phyloP scores from a whole-genome alignment of 257 asterid species.

The Prunella vulgaris region DNA sequence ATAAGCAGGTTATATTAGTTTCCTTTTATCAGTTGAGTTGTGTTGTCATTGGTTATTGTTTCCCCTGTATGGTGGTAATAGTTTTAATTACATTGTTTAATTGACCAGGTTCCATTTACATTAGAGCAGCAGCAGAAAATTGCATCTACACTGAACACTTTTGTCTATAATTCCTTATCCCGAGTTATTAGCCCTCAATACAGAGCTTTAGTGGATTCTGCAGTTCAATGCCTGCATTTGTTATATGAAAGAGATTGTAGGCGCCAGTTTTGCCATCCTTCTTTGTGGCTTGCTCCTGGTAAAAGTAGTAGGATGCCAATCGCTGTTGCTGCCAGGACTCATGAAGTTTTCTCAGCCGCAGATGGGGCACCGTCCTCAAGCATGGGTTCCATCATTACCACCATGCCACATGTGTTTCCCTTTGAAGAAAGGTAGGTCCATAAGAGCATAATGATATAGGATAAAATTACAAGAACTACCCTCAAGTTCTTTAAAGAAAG shows the following conservation, averaged over 20 bases:
- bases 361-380: constrained; percentile 49
- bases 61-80: constrained; percentile 4
- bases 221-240: constrained; percentile 87
- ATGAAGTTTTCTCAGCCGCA: constrained; percentile 51
- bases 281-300: constrained; percentile 95
- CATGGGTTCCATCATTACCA: constrained; percentile 69
- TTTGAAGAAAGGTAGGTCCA: constrained; percentile 82
- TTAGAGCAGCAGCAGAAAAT: constrained; percentile 84
- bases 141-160: constrained; percentile 66
- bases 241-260: constrained; percentile 93
- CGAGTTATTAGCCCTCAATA: constrained; percentile 36
- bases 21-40: not conserved
- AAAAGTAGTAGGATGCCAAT: constrained; percentile 77
- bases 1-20: constrained; percentile 68
- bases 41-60: not conserved
- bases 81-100: constrained; percentile 8
- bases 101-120: constrained; percentile 70
- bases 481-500: not conserved
- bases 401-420: constrained; percentile 88
- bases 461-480: not conserved
- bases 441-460: constrained; percentile 8
- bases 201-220: constrained; percentile 65
- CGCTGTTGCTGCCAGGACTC: constrained; percentile 94
- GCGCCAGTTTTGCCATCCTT: constrained; percentile 82
- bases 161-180: constrained; percentile 73